Percentiles rank a stretch among this genome's conserved stretches.
These are phyloP conservation scores for Pseudopithomyces chartarum DNA, from an alignment of 2,329 filamentous ascomycete species.

Conservation along the genomic window DNA sequence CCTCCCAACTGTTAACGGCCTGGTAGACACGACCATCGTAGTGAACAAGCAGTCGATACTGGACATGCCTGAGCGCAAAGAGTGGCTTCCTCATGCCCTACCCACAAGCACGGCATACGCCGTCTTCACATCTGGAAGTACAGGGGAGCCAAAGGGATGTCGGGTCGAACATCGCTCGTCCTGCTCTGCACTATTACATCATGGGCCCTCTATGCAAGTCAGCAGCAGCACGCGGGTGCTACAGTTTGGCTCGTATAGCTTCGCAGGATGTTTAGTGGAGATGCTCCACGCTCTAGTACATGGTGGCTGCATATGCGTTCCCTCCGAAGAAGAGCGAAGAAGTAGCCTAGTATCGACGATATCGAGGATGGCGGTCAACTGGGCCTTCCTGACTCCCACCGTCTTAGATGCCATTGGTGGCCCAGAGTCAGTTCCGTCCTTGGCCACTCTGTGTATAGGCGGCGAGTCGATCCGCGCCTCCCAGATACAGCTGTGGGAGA, in stretches of 20 bases:
- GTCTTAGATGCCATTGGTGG: neutral
- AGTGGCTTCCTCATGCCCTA: too few relatives aligned
- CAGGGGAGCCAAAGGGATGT: slow-evolving; percentile 58
- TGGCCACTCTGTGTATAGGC: too few relatives aligned
- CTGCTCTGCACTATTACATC: too few relatives aligned
- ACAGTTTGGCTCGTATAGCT: slow-evolving; percentile 44
- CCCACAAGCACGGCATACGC: slow-evolving; percentile 32
- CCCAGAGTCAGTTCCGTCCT: too few relatives aligned
- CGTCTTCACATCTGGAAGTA: slow-evolving; percentile 61
- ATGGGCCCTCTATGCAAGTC: too few relatives aligned
- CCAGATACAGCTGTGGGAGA: too few relatives aligned
- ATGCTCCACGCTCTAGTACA: slow-evolving; percentile 54
- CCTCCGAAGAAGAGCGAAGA: slow-evolving; percentile 57
- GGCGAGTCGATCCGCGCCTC: too few relatives aligned
- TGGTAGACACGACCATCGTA: too few relatives aligned
- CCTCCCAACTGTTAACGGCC: too few relatives aligned
- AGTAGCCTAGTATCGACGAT: slow-evolving; percentile 43
- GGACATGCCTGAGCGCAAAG: too few relatives aligned
- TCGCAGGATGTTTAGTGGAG: slow-evolving; percentile 57
- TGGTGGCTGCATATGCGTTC: slow-evolving; percentile 56
- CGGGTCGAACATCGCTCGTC: slow-evolving; percentile 40
- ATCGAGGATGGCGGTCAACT: slow-evolving; percentile 47
- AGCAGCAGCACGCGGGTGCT: slow-evolving; percentile 54
- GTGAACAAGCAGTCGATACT: too few relatives aligned
- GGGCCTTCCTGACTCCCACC: slow-evolving; percentile 15